Percentiles rank a stretch among this genome's conserved stretches.
Conservation (phyloP, 2,329 filamentous ascomycete genomes). For the Arthrobotrys pseudoclavata region DNA sequence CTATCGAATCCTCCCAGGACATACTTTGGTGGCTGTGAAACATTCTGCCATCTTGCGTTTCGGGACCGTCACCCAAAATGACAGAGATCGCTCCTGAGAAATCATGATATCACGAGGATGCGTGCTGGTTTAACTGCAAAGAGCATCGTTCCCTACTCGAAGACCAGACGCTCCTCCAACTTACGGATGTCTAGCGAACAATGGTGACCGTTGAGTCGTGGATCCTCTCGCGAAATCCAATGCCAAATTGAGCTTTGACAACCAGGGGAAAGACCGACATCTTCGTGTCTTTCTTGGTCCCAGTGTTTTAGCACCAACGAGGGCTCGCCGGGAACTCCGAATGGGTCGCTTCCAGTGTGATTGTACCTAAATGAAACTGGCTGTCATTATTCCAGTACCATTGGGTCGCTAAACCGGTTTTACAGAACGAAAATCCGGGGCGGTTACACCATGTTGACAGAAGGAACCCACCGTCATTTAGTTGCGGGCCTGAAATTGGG, state of each 20-base stretch:
- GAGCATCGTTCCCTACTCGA: background rate
- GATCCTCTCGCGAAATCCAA: background rate
- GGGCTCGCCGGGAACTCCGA: constrained; percentile 44
- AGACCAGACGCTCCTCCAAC: background rate
- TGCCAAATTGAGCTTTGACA: constrained; percentile 17
- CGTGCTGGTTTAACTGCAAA: background rate
- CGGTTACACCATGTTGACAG: constrained; percentile 24
- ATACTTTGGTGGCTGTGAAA: constrained; percentile 11
- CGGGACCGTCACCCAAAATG: constrained; percentile 41
- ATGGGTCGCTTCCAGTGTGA: constrained; percentile 51
- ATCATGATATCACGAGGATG: constrained; percentile 5
- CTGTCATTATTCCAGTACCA: constrained; percentile 18
- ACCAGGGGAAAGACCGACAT: background rate
- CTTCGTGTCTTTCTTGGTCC: constrained; percentile 3
- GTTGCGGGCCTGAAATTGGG: constrained; percentile 18
- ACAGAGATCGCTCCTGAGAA: constrained; percentile 1
- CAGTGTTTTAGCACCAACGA: background rate
- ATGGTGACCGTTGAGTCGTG: constrained; percentile 3
- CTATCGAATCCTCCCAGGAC: constrained; percentile 30
- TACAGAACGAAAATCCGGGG: constrained; percentile 56
- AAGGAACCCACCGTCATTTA: constrained; percentile 4
- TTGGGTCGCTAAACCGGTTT: constrained; percentile 56
- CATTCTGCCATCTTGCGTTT: constrained; percentile 24
- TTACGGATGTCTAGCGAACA: constrained; percentile 19
- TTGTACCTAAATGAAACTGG: constrained; percentile 38